Base-by-base conservation (phyloP, 441 rosid species). In the Gossypium gossypioides region DNA sequence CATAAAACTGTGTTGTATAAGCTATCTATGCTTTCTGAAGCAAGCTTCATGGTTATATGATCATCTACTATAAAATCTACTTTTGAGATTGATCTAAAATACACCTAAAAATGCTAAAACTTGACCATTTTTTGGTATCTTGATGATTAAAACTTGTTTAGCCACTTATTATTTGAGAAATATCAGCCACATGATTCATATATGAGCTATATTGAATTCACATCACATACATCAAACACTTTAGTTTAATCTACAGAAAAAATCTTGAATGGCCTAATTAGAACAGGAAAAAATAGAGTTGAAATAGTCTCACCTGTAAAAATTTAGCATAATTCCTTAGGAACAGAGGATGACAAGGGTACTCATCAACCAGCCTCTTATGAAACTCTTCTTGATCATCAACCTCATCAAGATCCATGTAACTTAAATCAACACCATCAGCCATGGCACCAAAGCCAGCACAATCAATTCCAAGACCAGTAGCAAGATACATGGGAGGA, bases 311-410 rank as follows among this genome's bases (percentile, higher is more conserved):
- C 15, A 87, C 97, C 94, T 87, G 88, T 76, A 93, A 83, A 79
- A 88, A 76, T 65, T 83, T 87, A 40, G 92, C 96, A 83, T 91
- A 93, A 75, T 84, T 85, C 54, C 83, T 79, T 60, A 91, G 88
- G 69, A 88, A 80, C 75, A 87, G 52, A 80, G 94, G 92, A 74
- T 91, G 88, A 61, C 79, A 76, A 13, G 98, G 94, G 76, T 82
- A 86, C 71, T 86, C 88, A 72, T 86, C 84, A 37, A 91, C 75
- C 89, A 86, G 86, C 69, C 59, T 83, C 81, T 81, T 84, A 69
- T 81, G 87, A 54, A 82, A 85, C 42, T 81, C 87, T 78, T 77
- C 96, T 74, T 69, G 81, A 65, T 83, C 82, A 8, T 75, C 86
- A 48, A 6, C 42, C 10, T 80, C 89, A 24, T 84, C 87, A 24